Base-by-base conservation (phyloP, 2,329 filamentous ascomycete genomes). In the Nigrospora sphaerica region DNA sequence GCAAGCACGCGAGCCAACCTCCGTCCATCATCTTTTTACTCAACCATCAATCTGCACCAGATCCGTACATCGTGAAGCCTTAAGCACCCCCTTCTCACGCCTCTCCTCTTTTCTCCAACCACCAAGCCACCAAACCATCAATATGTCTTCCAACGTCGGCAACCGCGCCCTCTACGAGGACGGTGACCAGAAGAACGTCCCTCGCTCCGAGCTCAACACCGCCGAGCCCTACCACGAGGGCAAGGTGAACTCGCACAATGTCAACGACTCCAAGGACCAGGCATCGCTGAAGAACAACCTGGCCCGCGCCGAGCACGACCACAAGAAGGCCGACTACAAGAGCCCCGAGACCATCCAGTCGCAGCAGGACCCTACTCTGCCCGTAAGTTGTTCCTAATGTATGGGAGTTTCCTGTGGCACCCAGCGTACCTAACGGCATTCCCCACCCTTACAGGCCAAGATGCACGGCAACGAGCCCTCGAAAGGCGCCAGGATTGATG, bases 401-500 rank as follows among this genome's bases (percentile, higher is more conserved):
- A 28, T 10, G 23, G 7, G 23, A 28, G 37, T 33, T 28, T n/a
- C 16, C 7, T 38, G 11, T 2, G 13, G 9, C 36, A 28, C 10
- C 18, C 18, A 19, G 17, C 23, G 17, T 12, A 18, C 19, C 3
- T 6, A 6, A 12, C 2, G 16, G 12, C 28, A 31, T 13, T 17
- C 5, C 19, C 14, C 33, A 17, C 41, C 64, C 47, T 23, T 13
- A 33, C 38, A 77, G 79, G 85, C 85, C 46, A 77, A 68, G 54
- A 60, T 73, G 52, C 85, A 90, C 60, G 85, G 85, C 49, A 89
- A 89, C 61, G 75, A 88, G 67, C 86, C 85, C 2, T 85, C 80
- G 17, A 79, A 72, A 58, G 85, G 86, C 16, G 86, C 85, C 19
- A 78, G 85, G 72, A 75, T 88, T 47, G 86, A 90, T 62, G 78